These are phyloP conservation scores for Fusarium luffae DNA, from an alignment of 2,329 filamentous ascomycete species.

Conservation along the genomic window DNA sequence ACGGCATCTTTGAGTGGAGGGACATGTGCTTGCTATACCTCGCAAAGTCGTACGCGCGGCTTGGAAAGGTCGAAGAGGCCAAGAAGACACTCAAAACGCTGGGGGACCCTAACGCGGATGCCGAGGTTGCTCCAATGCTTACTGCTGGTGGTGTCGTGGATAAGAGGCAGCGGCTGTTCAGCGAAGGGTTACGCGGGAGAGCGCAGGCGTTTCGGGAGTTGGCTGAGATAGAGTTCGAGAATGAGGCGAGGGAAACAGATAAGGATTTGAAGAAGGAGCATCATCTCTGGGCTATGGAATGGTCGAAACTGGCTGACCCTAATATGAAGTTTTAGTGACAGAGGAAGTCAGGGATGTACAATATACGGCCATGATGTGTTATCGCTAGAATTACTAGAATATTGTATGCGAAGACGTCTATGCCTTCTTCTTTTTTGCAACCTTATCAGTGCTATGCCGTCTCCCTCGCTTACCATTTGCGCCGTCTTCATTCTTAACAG, in stretches of 20 bases:
- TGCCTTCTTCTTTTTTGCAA: conserved; percentile 46
- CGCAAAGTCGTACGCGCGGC: conserved; percentile 40
- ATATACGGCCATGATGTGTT: not conserved
- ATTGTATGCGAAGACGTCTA: not conserved
- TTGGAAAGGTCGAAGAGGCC: conserved; percentile 42
- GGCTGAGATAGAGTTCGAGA: conserved; percentile 46
- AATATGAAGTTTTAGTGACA: conserved; percentile 37
- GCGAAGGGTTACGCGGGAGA: conserved; percentile 43
- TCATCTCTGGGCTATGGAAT: conserved; percentile 50
- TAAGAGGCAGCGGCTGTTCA: conserved; percentile 44
- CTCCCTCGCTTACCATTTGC: conserved; percentile 38
- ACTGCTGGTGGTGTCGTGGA: conserved; percentile 34
- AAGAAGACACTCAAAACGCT: conserved; percentile 38
- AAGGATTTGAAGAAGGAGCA: conserved; percentile 33
- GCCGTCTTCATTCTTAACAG: conserved; percentile 8
- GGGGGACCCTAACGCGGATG: conserved; percentile 42
- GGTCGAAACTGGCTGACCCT: conserved; percentile 48
- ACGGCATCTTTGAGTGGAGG: conserved; percentile 45
- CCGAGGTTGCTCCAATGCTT: conserved; percentile 45
- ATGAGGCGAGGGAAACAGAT: conserved; percentile 26
- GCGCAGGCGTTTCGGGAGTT: conserved; percentile 45
- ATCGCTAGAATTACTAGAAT: not conserved
- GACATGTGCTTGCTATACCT: conserved; percentile 43
- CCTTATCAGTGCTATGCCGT: conserved; percentile 17
- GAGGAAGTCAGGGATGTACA: not conserved